Evolutionary conservation across 805 yeast species (phyloP).

Genomic region (Spathaspora boniae): DNA sequence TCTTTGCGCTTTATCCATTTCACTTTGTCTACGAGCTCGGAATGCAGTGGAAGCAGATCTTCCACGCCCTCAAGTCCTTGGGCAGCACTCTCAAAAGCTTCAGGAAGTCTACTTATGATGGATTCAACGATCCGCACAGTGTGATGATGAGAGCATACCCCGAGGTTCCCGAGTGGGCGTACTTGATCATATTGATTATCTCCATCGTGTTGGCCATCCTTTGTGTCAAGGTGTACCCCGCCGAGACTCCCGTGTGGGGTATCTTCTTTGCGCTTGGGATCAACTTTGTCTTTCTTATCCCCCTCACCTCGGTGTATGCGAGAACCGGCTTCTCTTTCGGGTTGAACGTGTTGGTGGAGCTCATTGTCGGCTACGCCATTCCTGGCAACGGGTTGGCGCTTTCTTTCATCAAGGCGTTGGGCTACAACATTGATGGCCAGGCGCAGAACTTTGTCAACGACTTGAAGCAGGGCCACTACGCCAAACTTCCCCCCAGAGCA

Average conservation of each 20-base stretch:
- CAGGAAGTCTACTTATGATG: slow-evolving; percentile 11
- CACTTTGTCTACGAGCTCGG: slow-evolving; percentile 13
- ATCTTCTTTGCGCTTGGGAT: slow-evolving; percentile 51
- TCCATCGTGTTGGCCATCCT: slow-evolving; percentile 29
- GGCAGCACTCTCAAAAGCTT: slow-evolving; percentile 10
- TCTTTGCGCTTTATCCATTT: slow-evolving; percentile 27
- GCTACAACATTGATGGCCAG: slow-evolving; percentile 28
- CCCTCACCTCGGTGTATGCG: slow-evolving; percentile 46
- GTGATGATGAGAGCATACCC: slow-evolving; percentile 30
- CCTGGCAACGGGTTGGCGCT: slow-evolving; percentile 24
- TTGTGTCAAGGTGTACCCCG: slow-evolving; percentile 30
- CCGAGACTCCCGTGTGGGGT: slow-evolving; percentile 59
- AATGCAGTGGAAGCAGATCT: slow-evolving; percentile 9
- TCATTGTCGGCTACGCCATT: slow-evolving; percentile 37
- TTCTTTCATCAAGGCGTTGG: slow-evolving; percentile 20
- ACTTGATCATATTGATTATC: slow-evolving; percentile 19
- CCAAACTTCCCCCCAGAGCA: slow-evolving; percentile 40
- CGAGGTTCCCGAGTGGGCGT: slow-evolving; percentile 37
- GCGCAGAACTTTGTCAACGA: slow-evolving; percentile 28
- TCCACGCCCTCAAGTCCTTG: slow-evolving; percentile 12
- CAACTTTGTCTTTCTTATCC: slow-evolving; percentile 49
- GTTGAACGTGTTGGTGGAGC: slow-evolving; percentile 52
- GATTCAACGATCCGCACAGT: slow-evolving; percentile 24
- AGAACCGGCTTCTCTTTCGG: slow-evolving; percentile 48
- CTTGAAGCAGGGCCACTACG: slow-evolving; percentile 34